Evolutionary conservation across 441 rosid species (phyloP).

Genomic region (Aquilaria agallochum): DNA sequence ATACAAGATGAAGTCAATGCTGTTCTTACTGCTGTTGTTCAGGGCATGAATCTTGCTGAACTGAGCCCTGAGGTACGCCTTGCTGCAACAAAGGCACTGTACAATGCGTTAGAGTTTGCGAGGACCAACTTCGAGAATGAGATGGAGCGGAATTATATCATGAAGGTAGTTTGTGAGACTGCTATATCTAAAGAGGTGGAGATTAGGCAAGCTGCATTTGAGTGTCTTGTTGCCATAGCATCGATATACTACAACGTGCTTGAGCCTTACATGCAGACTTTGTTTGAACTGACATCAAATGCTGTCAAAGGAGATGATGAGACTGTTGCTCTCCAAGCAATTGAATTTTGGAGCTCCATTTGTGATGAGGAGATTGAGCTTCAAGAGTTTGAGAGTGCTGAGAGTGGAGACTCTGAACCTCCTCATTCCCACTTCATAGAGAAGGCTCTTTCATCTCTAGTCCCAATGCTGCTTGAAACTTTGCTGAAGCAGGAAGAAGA

Average conservation of each 20-base stretch:
- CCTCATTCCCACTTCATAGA: constrained; percentile 60
- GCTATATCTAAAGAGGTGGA: constrained; percentile 76
- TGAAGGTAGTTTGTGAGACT: constrained; percentile 90
- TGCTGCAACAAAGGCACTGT: constrained; percentile 79
- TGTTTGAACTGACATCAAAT: constrained; percentile 83
- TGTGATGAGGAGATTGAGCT: constrained; percentile 96
- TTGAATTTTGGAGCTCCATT: constrained; percentile 95
- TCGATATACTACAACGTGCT: constrained; percentile 80
- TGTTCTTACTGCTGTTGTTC: constrained; percentile 91
- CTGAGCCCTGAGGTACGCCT: constrained; percentile 69
- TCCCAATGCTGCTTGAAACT: constrained; percentile 81
- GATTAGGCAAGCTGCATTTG: constrained; percentile 89
- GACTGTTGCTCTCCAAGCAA: constrained; percentile 86
- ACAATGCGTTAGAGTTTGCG: constrained; percentile 86
- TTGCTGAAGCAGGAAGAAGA: constrained; percentile 88
- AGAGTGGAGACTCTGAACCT: constrained; percentile 60
- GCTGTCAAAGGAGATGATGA: constrained; percentile 91
- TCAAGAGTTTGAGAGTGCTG: constrained; percentile 63
- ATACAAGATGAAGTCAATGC: constrained; percentile 83
- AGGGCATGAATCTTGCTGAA: constrained; percentile 84
- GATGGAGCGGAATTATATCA: constrained; percentile 86
- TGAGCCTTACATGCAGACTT: constrained; percentile 79
- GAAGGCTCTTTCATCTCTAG: constrained; percentile 71
- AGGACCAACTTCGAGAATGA: constrained; percentile 90
- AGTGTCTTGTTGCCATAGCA: constrained; percentile 91